These are phyloP conservation scores for Penicillium crustosum DNA, from an alignment of 2,329 filamentous ascomycete species.

Conservation along the genomic window DNA sequence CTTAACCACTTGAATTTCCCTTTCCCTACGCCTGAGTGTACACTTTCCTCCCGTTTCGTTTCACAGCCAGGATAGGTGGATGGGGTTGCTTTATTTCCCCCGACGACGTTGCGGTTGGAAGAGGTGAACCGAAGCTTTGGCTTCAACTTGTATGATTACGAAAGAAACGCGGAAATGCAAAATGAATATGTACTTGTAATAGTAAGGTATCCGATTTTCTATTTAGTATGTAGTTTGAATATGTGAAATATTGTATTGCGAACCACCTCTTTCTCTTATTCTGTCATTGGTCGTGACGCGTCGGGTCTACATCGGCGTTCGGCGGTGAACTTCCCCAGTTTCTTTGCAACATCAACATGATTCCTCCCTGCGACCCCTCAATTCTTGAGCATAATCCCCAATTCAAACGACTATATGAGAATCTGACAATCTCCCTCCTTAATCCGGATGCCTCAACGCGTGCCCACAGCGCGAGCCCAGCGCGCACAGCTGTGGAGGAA, in stretches of 20 bases:
- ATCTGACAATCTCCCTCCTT: slow-evolving; percentile 39
- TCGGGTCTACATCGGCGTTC: slow-evolving; percentile 13
- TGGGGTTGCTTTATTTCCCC: slow-evolving; percentile 16
- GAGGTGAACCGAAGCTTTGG: slow-evolving; percentile 18
- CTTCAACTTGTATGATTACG: slow-evolving; percentile 40
- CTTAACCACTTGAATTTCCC: slow-evolving; percentile 16
- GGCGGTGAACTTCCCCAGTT: slow-evolving; percentile 22
- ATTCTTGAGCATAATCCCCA: slow-evolving; percentile 44
- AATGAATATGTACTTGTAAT: slow-evolving; percentile 25
- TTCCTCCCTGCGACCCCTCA: slow-evolving; percentile 43
- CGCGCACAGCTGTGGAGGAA: slow-evolving; percentile 31
- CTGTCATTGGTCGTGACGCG: neutral
- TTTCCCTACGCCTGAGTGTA: slow-evolving; percentile 9
- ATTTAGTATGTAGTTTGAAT: neutral
- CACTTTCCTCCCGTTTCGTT: slow-evolving; percentile 5
- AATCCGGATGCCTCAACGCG: slow-evolving; percentile 44
- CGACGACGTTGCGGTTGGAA: slow-evolving; percentile 14
- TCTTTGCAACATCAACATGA: slow-evolving; percentile 34
- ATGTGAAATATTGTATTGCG: neutral
- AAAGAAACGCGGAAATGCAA: slow-evolving; percentile 40
- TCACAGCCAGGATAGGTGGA: slow-evolving; percentile 1
- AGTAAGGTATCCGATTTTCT: neutral
- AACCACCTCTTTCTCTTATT: neutral
- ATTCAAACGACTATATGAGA: slow-evolving; percentile 45
- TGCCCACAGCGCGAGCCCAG: slow-evolving; percentile 31